Percentiles rank a stretch among this genome's conserved stretches.
Conservation (phyloP, 2,329 filamentous ascomycete species). For the Hyphodiscus sp. region DNA sequence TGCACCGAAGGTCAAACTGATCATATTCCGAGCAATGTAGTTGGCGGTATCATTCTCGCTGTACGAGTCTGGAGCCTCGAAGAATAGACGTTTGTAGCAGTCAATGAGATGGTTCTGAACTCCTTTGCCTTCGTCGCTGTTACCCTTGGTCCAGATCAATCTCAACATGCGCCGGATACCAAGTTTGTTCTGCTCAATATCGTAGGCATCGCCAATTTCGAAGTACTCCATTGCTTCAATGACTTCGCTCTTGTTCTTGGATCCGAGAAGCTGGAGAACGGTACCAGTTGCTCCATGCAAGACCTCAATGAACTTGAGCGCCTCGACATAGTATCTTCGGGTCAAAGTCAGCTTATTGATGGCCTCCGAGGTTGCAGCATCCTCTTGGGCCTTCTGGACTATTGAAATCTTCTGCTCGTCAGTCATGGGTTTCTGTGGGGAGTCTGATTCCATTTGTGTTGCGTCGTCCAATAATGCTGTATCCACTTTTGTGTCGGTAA, state of each 20-base stretch:
- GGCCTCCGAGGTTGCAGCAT: slow-evolving; percentile 81
- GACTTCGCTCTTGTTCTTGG: slow-evolving; percentile 96
- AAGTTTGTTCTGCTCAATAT: slow-evolving; percentile 84
- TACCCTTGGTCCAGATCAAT: slow-evolving; percentile 98
- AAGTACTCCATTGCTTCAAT: slow-evolving; percentile 99
- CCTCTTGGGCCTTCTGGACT: slow-evolving; percentile 73
- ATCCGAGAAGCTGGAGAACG: slow-evolving; percentile 82
- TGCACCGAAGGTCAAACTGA: slow-evolving; percentile 92
- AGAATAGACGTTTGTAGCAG: slow-evolving; percentile 92
- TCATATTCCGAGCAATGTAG: slow-evolving; percentile 97
- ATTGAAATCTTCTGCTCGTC: slow-evolving; percentile 71
- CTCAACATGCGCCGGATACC: slow-evolving; percentile 95
- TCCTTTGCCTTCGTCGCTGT: slow-evolving; percentile 97
- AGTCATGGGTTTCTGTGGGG: slow-evolving; percentile 66
- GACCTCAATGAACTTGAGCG: slow-evolving; percentile 87
- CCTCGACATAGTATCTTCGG: slow-evolving; percentile 86
- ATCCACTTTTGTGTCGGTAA: slow-evolving; percentile 67
- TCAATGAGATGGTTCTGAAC: slow-evolving; percentile 96
- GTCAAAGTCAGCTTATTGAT: slow-evolving; percentile 84
- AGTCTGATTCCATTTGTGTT: slow-evolving; percentile 64
- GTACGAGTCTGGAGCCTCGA: slow-evolving; percentile 87
- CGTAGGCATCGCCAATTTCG: slow-evolving; percentile 90
- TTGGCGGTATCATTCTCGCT: slow-evolving; percentile 85
- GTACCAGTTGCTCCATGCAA: slow-evolving; percentile 74
- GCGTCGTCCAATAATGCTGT: slow-evolving; percentile 78